These are phyloP conservation scores for Aspergillus terreus DNA, from an alignment of 2,329 filamentous ascomycete genomes.

Conservation along the genomic window DNA sequence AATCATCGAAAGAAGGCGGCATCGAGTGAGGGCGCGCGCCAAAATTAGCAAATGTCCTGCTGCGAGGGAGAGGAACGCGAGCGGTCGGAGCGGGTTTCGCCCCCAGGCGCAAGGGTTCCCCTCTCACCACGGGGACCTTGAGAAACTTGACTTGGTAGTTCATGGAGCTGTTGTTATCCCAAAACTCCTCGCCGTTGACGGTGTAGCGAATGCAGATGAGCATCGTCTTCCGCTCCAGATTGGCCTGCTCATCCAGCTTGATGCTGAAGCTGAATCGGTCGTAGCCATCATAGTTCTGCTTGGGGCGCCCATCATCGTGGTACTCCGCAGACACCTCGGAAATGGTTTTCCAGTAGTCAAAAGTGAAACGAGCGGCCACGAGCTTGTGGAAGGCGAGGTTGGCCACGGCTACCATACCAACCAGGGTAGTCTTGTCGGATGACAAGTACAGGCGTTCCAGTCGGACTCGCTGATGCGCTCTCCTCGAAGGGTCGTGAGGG, in stretches of 20 bases:
- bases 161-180: constrained; percentile 84
- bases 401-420: constrained; percentile 78
- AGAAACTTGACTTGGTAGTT: constrained; percentile 95
- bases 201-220: constrained; percentile 88
- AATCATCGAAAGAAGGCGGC: constrained; percentile 64
- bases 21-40: constrained; percentile 50
- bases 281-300: constrained; percentile 61
- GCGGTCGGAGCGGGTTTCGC: constrained; percentile 38
- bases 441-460: constrained; percentile 87
- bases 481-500: constrained; percentile 61
- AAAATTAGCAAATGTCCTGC: constrained; percentile 55
- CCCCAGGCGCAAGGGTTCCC: constrained; percentile 40
- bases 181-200: constrained; percentile 79
- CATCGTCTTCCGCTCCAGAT: constrained; percentile 87
- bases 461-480: constrained; percentile 62
- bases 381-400: constrained; percentile 88
- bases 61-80: constrained; percentile 61
- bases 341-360: constrained; percentile 98
- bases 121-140: constrained; percentile 67
- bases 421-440: constrained; percentile 76
- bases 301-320: constrained; percentile 69
- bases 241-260: constrained; percentile 83
- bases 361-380: constrained; percentile 88
- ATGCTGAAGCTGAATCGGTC: constrained; percentile 95
- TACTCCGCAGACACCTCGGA: constrained; percentile 92